Evolutionary conservation across 495 filamentous ascomycete species (phyloP).

Genomic region (Diplogelasinospora grovesii): DNA sequence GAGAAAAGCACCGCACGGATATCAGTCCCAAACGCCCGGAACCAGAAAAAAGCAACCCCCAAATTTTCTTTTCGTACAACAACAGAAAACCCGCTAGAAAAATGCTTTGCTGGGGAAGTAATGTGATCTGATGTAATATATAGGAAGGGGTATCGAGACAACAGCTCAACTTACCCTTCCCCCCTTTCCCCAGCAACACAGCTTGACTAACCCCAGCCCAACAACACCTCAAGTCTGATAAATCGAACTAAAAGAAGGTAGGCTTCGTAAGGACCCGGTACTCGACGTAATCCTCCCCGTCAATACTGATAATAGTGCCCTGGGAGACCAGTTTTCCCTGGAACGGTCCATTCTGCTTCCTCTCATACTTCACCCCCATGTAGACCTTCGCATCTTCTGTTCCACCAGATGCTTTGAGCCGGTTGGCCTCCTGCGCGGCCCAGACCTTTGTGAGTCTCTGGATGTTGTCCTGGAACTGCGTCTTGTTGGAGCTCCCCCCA

Average conservation of each 20-base stretch:
- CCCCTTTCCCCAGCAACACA: too few species aligned
- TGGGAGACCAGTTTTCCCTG: conserved; percentile 45
- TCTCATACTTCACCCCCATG: conserved; percentile 47
- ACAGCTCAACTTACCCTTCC: too few species aligned
- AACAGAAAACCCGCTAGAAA: too few species aligned
- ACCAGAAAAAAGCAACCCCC: too few species aligned
- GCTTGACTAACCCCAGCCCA: too few species aligned
- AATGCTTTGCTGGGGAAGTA: too few species aligned
- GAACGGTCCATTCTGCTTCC: conserved; percentile 46
- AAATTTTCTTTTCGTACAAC: too few species aligned
- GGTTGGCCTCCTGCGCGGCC: conserved; percentile 38
- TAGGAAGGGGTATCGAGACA: too few species aligned
- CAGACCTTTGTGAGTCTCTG: conserved; percentile 41
- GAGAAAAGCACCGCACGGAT: too few species aligned
- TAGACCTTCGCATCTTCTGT: conserved; percentile 44
- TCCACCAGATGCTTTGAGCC: conserved; percentile 28
- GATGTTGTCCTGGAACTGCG: conserved; percentile 35
- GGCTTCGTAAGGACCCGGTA: conserved; percentile 51
- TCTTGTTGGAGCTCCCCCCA: conserved; percentile 16
- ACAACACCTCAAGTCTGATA: too few species aligned
- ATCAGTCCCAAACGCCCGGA: too few species aligned
- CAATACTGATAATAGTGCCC: conserved; percentile 46
- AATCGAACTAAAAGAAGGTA: conserved; percentile 42
- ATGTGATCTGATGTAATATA: too few species aligned
- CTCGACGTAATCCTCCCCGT: conserved; percentile 53